Evolutionary conservation across 495 filamentous ascomycete species (phyloP), one percentile per base, ranked within the genome.

Genomic region (Hypoxylon subgilvum): DNA sequence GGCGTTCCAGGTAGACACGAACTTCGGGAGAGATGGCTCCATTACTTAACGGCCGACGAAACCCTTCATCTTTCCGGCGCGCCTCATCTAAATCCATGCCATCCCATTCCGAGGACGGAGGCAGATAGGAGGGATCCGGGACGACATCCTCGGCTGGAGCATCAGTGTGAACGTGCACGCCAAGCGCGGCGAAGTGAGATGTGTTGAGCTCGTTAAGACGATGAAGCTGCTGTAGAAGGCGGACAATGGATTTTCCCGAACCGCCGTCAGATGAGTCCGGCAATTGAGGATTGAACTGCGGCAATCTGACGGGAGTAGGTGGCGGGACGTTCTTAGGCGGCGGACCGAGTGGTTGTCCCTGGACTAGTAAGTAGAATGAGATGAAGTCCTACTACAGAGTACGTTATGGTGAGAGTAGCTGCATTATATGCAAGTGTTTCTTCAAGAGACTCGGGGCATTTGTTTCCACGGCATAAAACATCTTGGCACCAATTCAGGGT

Each of bases 221-320:
- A 42, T 79, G 69, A 22, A 83, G 74, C 28, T 53, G 62, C 50
- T 80, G 79, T 18, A 83, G 60, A 12, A 80, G 57, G 19, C 66
- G 47, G 14, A 76, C 71, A 43, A 84, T 65, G 34, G 76, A 70
- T 10, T 21, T 47, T 9, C 43, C 66, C 21, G 32, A 22, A 16
- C 46, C 41, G 7, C 25, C 40, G 6, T 46, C 47, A 32, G 57
- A 40, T 35, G 45, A 31, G n/a, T 27, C 52, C 57, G 35, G 44
- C 51, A 63, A 18, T 49, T 70, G 68, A 10, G 78, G 76, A 19
- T 61, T 64, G 57, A 68, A 79, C 30, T 69, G 67, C 38, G 80
- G 80, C 36, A 83, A 75, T 58, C 69, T 74, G 63, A 83, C 64
- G 30, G 78, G 79, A n/a, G 77, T 81, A n/a, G 78, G 72, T 19